Base-by-base conservation (phyloP, 2,329 filamentous ascomycete genomes). In the Penicillium sumatraense region DNA sequence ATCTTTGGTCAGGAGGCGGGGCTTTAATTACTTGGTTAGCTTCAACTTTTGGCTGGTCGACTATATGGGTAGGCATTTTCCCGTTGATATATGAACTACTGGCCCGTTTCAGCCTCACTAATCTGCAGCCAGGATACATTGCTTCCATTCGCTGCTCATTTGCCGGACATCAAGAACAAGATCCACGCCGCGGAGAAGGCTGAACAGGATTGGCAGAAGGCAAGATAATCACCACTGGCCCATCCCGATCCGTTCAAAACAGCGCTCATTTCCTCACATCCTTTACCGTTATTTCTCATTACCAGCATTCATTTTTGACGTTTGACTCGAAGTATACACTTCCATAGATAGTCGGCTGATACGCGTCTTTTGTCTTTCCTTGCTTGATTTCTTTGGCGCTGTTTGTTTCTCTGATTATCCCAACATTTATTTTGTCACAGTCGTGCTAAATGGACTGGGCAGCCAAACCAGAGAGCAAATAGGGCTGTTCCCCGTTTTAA, bases 81-180 rank as follows among this genome's bases (percentile, higher is more conserved):
- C 44, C 23, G 23, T 47, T n/a, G 5, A 47, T 23, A 13, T 14
- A 41, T 41, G 11, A 38, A 14, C 10, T n/a, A 2, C 38, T 14
- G 13, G 20, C 16, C 38, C 38, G 6, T 14, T 41, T 23, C 3
- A 38, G 18, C 18, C 18, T 38, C 18, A 14, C 38, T 41, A 41
- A 41, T 13, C 13, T 41, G 16, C 38, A 41, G 3, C 20, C 20
- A 41, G 38, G 38, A 41, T 41, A 41, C 38, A 1, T 41, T 48
- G 45, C 45, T 48, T 5, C 45, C 29, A 10, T 14, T 29, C 36
- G 27, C n/a, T 8, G 26, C 27, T 33, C 45, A 48, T 14, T 4
- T 48, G 45, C 45, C 45, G 45, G 45, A 48, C 4, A 48, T 48
- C 13, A 48, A n/a, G n/a, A 48, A 36, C 24, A 48, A 48, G 45